Percentiles rank a stretch among this genome's conserved stretches.
Conservation (phyloP, 768 basidiomycete genomes). For the Leccinellum luteum region DNA sequence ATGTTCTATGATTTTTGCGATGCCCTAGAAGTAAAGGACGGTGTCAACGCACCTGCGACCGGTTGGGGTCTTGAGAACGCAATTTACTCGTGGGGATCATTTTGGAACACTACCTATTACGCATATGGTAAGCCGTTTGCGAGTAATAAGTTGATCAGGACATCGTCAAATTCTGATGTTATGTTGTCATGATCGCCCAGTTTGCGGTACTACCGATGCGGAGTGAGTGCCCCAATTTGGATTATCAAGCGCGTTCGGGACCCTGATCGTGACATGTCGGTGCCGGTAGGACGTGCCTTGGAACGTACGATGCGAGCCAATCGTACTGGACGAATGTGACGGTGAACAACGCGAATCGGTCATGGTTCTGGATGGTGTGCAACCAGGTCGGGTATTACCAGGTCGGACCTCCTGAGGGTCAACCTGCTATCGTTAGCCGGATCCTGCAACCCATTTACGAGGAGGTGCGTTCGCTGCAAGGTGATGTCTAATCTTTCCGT, state of each 20-base stretch:
- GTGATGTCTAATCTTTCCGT: not conserved
- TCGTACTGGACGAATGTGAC: slow-evolving; percentile 52
- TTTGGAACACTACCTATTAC: not conserved
- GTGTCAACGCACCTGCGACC: not conserved
- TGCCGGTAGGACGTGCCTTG: slow-evolving; percentile 34
- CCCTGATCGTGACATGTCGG: not conserved
- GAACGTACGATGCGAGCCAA: slow-evolving; percentile 39
- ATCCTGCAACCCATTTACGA: not conserved
- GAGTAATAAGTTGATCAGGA: not conserved
- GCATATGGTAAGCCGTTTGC: slow-evolving; percentile 7
- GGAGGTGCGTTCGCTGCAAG: not conserved
- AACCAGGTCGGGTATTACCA: slow-evolving; percentile 62
- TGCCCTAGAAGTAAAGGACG: not conserved
- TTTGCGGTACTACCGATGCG: slow-evolving; percentile 30
- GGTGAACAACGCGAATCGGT: slow-evolving; percentile 53
- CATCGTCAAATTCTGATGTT: not conserved
- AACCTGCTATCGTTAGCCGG: not conserved
- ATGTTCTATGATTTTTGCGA: not conserved
- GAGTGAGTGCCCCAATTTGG: slow-evolving; percentile 42
- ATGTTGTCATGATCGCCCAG: slow-evolving; percentile 31
- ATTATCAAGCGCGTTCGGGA: not conserved
- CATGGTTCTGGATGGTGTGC: slow-evolving; percentile 76
- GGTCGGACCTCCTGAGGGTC: slow-evolving; percentile 35
- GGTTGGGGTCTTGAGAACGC: not conserved
- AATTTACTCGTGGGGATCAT: not conserved